Base-by-base conservation (phyloP, 1,139 yeast species). In the Diutina sp. region DNA sequence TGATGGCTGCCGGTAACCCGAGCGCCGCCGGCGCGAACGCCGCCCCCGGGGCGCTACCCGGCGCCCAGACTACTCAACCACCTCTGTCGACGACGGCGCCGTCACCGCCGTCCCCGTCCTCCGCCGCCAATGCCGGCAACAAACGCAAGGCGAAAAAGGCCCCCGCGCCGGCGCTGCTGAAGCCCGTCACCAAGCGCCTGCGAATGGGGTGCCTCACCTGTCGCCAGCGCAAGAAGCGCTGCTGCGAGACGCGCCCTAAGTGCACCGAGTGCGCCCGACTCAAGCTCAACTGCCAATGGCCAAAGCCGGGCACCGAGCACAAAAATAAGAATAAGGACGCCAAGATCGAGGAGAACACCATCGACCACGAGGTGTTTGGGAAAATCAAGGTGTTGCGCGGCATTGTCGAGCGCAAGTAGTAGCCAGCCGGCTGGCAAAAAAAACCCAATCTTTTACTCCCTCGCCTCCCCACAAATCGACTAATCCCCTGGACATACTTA, bases 361-460 rank as follows among this genome's bases (percentile, higher is more conserved):
- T 70, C 32, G 70, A 74, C 52, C 82, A 83, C 64, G 82, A 80
- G 57, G 69, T 76, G 38, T 82, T 76, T 62, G 87, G 87, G 11
- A 77, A 76, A 59, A 82, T 83, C 60, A 82, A 80, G 66, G 83
- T 83, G 11, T 69, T 82, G 48, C 71, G 87, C 58, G 87, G 87
- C 2, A 80, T 83, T 28, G 85, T 83, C 32, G 83, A 80, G 62
- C 53, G 53, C 28, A 50, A 32, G 44, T 50, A 18, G 32, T 32
- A n/a, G 25, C 48, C 46, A 35, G 41, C 41, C 41, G 41, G 41
- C 41, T 35, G 41, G 41, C 41, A 35, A 35, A 32, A 32, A 21
- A 21, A 21, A 21, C 25, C 25, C 25, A 21, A 21, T 21, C 25
- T 21, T 21, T 21, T 4, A 21, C 25, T 21, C 25, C 25, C 25